Conservation (phyloP, 164 flowering plant species). For the Aristolochia californica region DNA sequence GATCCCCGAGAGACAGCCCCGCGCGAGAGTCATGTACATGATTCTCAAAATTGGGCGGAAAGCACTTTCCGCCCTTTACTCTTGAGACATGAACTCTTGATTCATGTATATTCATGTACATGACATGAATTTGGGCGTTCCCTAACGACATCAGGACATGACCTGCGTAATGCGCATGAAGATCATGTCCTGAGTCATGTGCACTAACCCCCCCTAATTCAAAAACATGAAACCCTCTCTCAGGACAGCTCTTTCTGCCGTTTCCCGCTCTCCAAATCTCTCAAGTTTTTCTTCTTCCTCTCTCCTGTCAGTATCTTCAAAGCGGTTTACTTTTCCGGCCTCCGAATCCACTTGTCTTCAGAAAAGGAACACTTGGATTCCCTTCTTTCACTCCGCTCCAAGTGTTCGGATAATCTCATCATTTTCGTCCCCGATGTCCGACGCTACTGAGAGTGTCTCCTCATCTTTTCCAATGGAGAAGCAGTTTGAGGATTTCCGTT, state of each 20-base stretch:
- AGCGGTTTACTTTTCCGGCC: neutral
- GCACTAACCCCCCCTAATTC: neutral
- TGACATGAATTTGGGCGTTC: no score
- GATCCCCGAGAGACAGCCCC: no score
- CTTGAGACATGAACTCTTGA: no score
- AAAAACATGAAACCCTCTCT: neutral
- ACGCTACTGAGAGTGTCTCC: slow-evolving; percentile 1
- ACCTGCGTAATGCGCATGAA: no score
- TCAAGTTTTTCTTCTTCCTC: neutral
- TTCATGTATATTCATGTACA: no score
- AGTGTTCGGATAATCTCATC: neutral
- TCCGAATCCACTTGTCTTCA: neutral
- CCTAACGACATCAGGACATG: no score
- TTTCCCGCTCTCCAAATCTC: neutral
- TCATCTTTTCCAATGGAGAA: slow-evolving; percentile 38
- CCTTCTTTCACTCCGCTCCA: neutral
- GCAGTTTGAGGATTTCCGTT: slow-evolving; percentile 63
- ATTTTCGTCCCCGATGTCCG: neutral
- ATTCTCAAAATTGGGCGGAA: no score
- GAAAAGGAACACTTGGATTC: neutral
- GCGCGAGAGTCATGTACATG: no score
- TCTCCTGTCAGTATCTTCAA: neutral
- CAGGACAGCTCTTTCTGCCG: neutral
- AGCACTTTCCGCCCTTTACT: no score
- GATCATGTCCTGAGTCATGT: no score